Conservation (phyloP, 768 basidiomycete genomes). For the Baorangia bicolor region DNA sequence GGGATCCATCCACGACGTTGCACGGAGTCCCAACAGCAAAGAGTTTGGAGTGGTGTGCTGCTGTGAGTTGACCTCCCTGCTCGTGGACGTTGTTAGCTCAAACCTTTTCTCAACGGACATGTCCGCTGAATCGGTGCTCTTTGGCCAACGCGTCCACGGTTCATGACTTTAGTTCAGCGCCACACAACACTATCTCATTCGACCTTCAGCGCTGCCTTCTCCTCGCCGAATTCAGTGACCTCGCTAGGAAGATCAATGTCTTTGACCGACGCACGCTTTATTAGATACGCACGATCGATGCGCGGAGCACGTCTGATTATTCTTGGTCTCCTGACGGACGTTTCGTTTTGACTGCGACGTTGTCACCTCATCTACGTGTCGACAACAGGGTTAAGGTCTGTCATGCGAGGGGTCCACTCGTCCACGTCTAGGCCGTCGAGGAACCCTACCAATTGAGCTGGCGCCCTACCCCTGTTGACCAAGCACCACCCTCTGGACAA, state of each 20-base stretch:
- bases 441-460: slow-evolving; percentile 90
- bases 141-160: slow-evolving; percentile 87
- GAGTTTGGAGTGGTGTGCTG: slow-evolving; percentile 97
- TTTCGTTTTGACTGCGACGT: slow-evolving; percentile 89
- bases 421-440: slow-evolving; percentile 79
- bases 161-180: slow-evolving; percentile 88
- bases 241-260: slow-evolving; percentile 91
- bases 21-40: slow-evolving; percentile 95
- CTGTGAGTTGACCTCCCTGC: slow-evolving; percentile 56
- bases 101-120: slow-evolving; percentile 55
- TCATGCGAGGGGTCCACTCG: slow-evolving; percentile 84
- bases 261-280: slow-evolving; percentile 84
- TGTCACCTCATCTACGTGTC: slow-evolving; percentile 93
- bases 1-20: slow-evolving; percentile 94
- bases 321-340: slow-evolving; percentile 96
- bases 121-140: slow-evolving; percentile 91
- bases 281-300: slow-evolving; percentile 79
- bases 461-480: slow-evolving; percentile 72
- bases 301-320: slow-evolving; percentile 90
- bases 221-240: slow-evolving; percentile 94
- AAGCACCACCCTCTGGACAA: slow-evolving; percentile 63
- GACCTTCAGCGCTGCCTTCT: slow-evolving; percentile 91
- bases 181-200: slow-evolving; percentile 91
- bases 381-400: slow-evolving; percentile 97
- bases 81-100: background rate